Evolutionary conservation across 345 rosid species (phyloP).

Genomic region (Gossypium anomalum): DNA sequence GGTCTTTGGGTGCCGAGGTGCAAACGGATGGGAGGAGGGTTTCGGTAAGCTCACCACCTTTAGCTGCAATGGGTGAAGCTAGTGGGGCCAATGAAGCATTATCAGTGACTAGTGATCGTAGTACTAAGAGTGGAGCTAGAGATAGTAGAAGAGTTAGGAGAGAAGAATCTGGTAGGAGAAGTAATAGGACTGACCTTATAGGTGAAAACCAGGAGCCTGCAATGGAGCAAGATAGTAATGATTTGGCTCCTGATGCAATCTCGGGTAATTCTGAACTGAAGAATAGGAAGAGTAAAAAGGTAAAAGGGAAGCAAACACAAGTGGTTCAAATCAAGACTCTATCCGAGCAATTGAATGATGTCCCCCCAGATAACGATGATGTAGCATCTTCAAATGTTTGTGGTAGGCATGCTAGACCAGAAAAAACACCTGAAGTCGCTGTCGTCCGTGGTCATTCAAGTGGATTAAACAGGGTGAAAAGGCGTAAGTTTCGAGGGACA

Average conservation of each 20-base stretch:
- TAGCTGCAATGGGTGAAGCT: conserved; percentile 50
- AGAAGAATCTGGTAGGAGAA: conserved; percentile 58
- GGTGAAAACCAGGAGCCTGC: conserved; percentile 33
- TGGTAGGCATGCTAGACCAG: conserved; percentile 30
- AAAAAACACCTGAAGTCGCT: conserved; percentile 33
- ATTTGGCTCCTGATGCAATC: conserved; percentile 38
- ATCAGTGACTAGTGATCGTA: conserved; percentile 39
- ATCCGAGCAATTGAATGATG: conserved; percentile 65
- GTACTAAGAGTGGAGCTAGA: conserved; percentile 45
- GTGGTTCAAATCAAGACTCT: conserved; percentile 48
- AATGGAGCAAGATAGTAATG: conserved; percentile 34
- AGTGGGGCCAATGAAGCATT: conserved; percentile 25
- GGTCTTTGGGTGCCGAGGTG: conserved; percentile 50
- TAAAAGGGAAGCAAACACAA: conserved; percentile 51
- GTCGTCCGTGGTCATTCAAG: conserved; percentile 32
- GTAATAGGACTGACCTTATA: conserved; percentile 34
- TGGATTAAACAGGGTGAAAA: conserved; percentile 44
- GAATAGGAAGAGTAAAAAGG: conserved; percentile 38
- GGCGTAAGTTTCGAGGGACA: conserved; percentile 60
- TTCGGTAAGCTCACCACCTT: conserved; percentile 53
- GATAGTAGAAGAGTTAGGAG: conserved; percentile 62
- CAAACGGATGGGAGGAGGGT: conserved; percentile 55
- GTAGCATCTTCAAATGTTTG: conserved; percentile 59
- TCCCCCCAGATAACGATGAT: conserved; percentile 58
- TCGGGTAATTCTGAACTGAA: conserved; percentile 46